Evolutionary conservation across 2,329 filamentous ascomycete genomes (phyloP).

Genomic region (Sporothrix mexicana): DNA sequence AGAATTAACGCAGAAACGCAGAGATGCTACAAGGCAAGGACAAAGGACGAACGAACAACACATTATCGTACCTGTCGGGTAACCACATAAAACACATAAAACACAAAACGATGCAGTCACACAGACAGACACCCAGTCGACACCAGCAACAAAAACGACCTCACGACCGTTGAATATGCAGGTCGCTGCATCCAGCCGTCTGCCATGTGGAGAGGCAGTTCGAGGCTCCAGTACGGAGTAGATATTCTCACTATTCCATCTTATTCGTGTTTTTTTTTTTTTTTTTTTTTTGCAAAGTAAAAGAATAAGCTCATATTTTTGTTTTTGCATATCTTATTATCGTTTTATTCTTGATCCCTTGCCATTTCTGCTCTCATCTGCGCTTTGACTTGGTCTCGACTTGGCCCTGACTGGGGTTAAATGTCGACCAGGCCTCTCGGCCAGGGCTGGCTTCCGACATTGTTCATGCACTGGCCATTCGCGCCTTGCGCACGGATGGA

Average conservation of each 20-base stretch:
- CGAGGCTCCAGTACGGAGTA: too few relatives aligned
- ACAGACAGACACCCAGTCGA: too few relatives aligned
- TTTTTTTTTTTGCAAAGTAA: neutral
- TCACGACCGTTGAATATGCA: slow-evolving; percentile 14
- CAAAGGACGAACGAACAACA: neutral
- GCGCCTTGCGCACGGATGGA: slow-evolving; percentile 7
- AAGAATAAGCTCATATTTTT: neutral
- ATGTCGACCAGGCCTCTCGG: neutral
- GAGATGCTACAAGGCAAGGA: neutral
- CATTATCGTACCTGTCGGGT: neutral
- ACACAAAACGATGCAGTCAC: slow-evolving; percentile 17
- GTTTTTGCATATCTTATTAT: neutral
- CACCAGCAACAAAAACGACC: too few relatives aligned
- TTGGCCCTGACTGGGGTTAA: neutral
- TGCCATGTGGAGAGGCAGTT: neutral
- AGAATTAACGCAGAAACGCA: too few relatives aligned
- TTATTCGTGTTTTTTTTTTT: neutral
- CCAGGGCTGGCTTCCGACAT: slow-evolving; percentile 6
- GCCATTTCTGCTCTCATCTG: neutral
- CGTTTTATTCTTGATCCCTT: neutral
- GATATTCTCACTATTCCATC: too few relatives aligned
- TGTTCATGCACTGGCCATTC: slow-evolving; percentile 8
- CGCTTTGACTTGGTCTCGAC: neutral
- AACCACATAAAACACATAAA: slow-evolving; percentile 28
- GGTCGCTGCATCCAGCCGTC: slow-evolving; percentile 9